Evolutionary conservation across 768 basidiomycete genomes (phyloP).

Genomic region (Kwoniella sp.): DNA sequence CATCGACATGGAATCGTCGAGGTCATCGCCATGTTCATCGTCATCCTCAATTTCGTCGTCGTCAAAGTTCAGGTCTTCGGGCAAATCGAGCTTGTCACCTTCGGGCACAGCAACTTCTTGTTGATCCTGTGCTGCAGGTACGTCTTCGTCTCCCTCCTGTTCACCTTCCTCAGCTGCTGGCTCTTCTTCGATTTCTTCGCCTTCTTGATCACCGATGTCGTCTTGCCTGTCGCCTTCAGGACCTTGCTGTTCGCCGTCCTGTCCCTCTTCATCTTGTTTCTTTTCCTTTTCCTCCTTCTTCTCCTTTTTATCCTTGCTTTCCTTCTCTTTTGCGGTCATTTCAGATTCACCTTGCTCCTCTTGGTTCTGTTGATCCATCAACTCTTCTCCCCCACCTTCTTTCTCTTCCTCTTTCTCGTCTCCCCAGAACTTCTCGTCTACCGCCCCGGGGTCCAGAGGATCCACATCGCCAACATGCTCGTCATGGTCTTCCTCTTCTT

Average conservation of each 20-base stretch:
- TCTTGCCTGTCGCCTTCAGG: slow-evolving; percentile 40
- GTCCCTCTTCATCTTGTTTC: slow-evolving; percentile 35
- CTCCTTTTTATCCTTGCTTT: slow-evolving; percentile 57
- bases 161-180: slow-evolving; percentile 60
- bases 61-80: slow-evolving; percentile 63
- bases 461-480: slow-evolving; percentile 84
- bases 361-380: slow-evolving; percentile 65
- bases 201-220: slow-evolving; percentile 35
- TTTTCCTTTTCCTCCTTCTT: slow-evolving; percentile 50
- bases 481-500: slow-evolving; percentile 68
- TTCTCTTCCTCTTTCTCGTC: slow-evolving; percentile 67
- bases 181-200: slow-evolving; percentile 37
- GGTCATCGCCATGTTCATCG: slow-evolving; percentile 44
- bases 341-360: slow-evolving; percentile 65
- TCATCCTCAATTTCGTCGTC: slow-evolving; percentile 35
- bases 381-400: slow-evolving; percentile 62
- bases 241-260: slow-evolving; percentile 25
- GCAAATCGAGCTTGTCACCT: slow-evolving; percentile 80
- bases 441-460: slow-evolving; percentile 73
- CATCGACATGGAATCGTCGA: slow-evolving; percentile 50
- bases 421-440: slow-evolving; percentile 98
- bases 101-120: slow-evolving; percentile 78
- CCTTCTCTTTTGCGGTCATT: slow-evolving; percentile 75
- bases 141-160: slow-evolving; percentile 49
- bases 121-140: slow-evolving; percentile 58